Evolutionary conservation across 2,329 filamentous ascomycete genomes (phyloP).

Genomic region (Pseudodiploospora longispora): DNA sequence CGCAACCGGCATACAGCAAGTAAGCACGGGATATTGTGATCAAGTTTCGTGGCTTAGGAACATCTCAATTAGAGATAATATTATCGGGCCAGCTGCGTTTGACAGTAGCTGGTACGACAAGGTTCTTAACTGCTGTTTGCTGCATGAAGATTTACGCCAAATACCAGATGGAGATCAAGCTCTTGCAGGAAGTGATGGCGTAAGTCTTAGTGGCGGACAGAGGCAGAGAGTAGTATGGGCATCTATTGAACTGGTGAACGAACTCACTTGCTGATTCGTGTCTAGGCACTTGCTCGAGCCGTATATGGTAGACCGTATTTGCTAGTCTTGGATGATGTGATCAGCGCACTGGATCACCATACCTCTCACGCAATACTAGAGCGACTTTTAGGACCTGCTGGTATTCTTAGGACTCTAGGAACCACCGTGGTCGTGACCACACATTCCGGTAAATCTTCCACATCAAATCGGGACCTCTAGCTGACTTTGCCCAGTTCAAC

Average conservation of each 20-base stretch:
- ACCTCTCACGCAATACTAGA: too few species aligned
- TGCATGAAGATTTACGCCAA: constrained; percentile 21
- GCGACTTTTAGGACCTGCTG: too few species aligned
- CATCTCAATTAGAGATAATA: constrained; percentile 28
- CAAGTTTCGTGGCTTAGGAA: constrained; percentile 26
- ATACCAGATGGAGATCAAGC: constrained; percentile 29
- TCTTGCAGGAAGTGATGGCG: constrained; percentile 31
- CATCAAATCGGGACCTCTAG: too few species aligned
- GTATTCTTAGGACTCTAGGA: too few species aligned
- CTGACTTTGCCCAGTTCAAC: background rate
- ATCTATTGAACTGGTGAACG: too few species aligned
- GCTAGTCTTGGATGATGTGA: constrained; percentile 35
- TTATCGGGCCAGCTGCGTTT: constrained; percentile 25
- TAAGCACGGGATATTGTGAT: constrained; percentile 22
- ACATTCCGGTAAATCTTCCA: too few species aligned
- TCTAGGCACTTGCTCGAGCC: constrained; percentile 31
- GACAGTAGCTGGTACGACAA: constrained; percentile 24
- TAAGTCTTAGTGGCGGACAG: constrained; percentile 36
- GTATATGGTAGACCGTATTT: constrained; percentile 32
- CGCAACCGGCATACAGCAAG: constrained; percentile 6
- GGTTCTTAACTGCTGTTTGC: constrained; percentile 25
- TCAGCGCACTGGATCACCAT: too few species aligned
- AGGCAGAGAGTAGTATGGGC: constrained; percentile 19
- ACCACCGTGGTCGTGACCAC: too few species aligned
- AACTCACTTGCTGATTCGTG: too few species aligned